Base-by-base conservation (phyloP, 1,284 basidiomycete species). In the Volvariella volvacea region DNA sequence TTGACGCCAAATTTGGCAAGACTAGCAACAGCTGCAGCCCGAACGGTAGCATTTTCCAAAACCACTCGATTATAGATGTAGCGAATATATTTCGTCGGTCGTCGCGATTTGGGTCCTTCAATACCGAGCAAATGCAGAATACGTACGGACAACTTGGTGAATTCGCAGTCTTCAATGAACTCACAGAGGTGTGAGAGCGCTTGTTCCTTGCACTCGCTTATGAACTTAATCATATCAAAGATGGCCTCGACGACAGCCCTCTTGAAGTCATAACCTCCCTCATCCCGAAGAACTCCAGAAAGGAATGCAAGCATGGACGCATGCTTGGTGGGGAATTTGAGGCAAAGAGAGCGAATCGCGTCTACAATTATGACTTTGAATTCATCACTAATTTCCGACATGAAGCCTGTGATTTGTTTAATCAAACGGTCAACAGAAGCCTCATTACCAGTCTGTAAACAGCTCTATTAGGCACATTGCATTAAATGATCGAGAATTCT, bases 321-420 rank as follows among this genome's bases (percentile, higher is more conserved):
- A 64, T 99, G 93, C 71, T 99, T 99, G 39, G 85, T 71, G 1
- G 96, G 96, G 78, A 99, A 99, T 68, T 99, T 99, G 70, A 99
- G 83, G 68, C 94, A 98, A 37, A 99, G 81, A 14, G 94, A 93
- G 45, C 96, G 90, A 60, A 99, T 96, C 42, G 96, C 96, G 52
- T 98, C 93, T 51, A 99, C 95, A 44, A 99, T 96, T 66, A 99
- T 96, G 60, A 99, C 93, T 74, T 99, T 99, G 81, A 99, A 99
- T 68, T 99, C 96, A 66, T 99, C 96, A 54, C 91, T 95, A 66
- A 99, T 99, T 66, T 99, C 96, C 52, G 88, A 80, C 94, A 99
- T 98, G 75, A 99, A 99, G 40, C 92, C 88, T 43, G 92, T 91
- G 60, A 99, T 99, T 68, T 99, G 95, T 67, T 99, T 99, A 86